Percentiles rank a stretch among this genome's conserved stretches.
Conservation (phyloP, 2,329 filamentous ascomycete species). For the Zasmidium cellare region DNA sequence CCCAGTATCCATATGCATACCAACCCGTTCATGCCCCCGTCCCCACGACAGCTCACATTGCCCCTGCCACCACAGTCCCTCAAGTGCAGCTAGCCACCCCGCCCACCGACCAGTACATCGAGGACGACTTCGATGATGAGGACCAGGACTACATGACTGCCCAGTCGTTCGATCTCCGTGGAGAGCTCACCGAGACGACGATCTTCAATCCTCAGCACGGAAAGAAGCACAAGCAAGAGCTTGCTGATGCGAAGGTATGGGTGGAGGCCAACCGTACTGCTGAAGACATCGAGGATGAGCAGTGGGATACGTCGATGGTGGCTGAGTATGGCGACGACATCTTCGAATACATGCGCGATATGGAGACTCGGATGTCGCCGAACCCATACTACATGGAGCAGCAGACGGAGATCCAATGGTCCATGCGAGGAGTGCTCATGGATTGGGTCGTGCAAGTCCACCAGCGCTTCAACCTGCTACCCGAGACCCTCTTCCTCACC, state of each 20-base stretch:
- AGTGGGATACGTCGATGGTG: slow-evolving; percentile 95
- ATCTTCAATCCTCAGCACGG: slow-evolving; percentile 67
- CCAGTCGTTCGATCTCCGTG: slow-evolving; percentile 71
- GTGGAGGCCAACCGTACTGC: slow-evolving; percentile 66
- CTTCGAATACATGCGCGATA: slow-evolving; percentile 83
- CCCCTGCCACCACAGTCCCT: background rate
- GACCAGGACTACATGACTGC: slow-evolving; percentile 74
- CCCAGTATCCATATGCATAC: background rate
- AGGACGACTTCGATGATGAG: slow-evolving; percentile 70
- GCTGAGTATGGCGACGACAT: slow-evolving; percentile 96
- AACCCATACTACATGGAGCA: slow-evolving; percentile 95
- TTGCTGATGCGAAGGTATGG: slow-evolving; percentile 65
- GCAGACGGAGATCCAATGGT: slow-evolving; percentile 94
- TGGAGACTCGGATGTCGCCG: slow-evolving; percentile 85
- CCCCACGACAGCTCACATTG: background rate
- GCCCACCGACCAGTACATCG: slow-evolving; percentile 42
- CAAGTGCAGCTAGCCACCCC: slow-evolving; percentile 12
- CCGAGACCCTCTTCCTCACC: slow-evolving; percentile 90
- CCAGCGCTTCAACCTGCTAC: slow-evolving; percentile 82
- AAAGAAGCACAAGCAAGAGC: slow-evolving; percentile 68
- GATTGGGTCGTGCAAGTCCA: slow-evolving; percentile 98
- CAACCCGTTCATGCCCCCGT: background rate
- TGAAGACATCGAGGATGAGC: slow-evolving; percentile 84
- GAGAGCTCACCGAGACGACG: slow-evolving; percentile 65
- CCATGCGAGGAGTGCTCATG: slow-evolving; percentile 95